These are phyloP conservation scores for Liquidambar formosana DNA, from an alignment of 164 flowering plant genomes.

Conservation along the genomic window DNA sequence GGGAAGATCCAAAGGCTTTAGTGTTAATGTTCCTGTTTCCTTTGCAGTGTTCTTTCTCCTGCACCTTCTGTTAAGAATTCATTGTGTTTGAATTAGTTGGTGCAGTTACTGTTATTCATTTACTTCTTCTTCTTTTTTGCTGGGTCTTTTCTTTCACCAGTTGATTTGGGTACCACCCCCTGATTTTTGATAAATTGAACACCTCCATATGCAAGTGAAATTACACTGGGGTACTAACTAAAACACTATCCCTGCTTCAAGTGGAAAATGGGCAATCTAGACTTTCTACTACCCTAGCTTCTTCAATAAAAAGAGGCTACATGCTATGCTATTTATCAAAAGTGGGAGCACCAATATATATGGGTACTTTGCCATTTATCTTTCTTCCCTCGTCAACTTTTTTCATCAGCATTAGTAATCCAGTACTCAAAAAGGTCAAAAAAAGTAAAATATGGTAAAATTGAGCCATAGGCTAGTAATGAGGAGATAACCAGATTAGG, in stretches of 20 bases:
- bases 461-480: too few species aligned
- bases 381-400: too few species aligned
- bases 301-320: background rate
- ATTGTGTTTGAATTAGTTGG: conserved; percentile 25
- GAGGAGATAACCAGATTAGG: too few species aligned
- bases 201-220: too few species aligned
- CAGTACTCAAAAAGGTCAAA: too few species aligned
- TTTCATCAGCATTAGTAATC: too few species aligned
- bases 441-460: too few species aligned
- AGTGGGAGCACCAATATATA: too few species aligned
- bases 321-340: background rate
- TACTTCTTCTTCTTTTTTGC: conserved; percentile 12
- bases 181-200: too few species aligned
- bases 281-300: background rate
- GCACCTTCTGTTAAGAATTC: conserved; percentile 16
- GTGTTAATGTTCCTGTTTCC: conserved; percentile 31
- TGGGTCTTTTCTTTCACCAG: background rate
- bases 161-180: background rate
- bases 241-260: background rate
- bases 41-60: conserved; percentile 19
- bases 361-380: too few species aligned
- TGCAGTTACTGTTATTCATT: conserved; percentile 15
- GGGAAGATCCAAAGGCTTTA: conserved; percentile 11
- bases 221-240: background rate
- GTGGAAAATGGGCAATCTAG: background rate